A percentile compares a stretch with the other conserved stretches of the same genome.
Evolutionary conservation across 1,284 basidiomycete species (phyloP).

Genomic region (Moesziomyces aphidis): DNA sequence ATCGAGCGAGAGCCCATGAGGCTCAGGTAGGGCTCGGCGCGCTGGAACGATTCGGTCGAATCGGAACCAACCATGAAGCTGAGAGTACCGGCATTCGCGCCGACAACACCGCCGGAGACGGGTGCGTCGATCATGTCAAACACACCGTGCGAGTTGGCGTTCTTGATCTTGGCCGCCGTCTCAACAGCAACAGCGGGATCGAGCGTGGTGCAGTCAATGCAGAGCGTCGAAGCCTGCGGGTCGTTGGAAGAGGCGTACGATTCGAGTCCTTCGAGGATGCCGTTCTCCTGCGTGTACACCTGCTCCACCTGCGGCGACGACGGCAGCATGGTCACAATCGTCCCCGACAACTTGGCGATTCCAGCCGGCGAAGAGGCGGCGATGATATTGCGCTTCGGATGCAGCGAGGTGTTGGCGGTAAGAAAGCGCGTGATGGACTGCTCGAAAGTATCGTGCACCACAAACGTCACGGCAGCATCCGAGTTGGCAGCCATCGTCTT

Average conservation of each 20-base stretch:
- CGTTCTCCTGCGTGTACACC: conserved; percentile 75
- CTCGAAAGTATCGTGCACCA: conserved; percentile 57
- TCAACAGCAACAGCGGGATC: conserved; percentile 79
- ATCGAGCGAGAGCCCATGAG: conserved; percentile 84
- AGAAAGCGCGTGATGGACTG: conserved; percentile 61
- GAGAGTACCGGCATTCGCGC: conserved; percentile 80
- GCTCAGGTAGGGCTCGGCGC: conserved; percentile 72
- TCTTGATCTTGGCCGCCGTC: conserved; percentile 74
- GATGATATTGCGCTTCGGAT: conserved; percentile 60
- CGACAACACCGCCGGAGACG: conserved; percentile 88
- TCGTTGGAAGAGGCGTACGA: conserved; percentile 14
- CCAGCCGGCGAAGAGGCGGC: conserved; percentile 67
- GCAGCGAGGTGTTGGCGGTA: conserved; percentile 49
- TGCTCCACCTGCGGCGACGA: conserved; percentile 82
- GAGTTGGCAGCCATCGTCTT: conserved; percentile 50
- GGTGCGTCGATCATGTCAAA: conserved; percentile 85
- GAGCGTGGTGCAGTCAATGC: conserved; percentile 88
- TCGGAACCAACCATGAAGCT: conserved; percentile 88
- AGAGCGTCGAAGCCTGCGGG: conserved; percentile 71
- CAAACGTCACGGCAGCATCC: conserved; percentile 47
- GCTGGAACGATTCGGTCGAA: conserved; percentile 72
- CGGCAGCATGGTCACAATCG: conserved; percentile 85
- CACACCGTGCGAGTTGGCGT: conserved; percentile 68
- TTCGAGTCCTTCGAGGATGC: conserved; percentile 63
- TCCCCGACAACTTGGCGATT: conserved; percentile 72